Percentiles rank a stretch among this genome's conserved stretches.
Evolutionary conservation across 2,329 filamentous ascomycete genomes (phyloP).

Genomic region (Diplodia scrobiculata): DNA sequence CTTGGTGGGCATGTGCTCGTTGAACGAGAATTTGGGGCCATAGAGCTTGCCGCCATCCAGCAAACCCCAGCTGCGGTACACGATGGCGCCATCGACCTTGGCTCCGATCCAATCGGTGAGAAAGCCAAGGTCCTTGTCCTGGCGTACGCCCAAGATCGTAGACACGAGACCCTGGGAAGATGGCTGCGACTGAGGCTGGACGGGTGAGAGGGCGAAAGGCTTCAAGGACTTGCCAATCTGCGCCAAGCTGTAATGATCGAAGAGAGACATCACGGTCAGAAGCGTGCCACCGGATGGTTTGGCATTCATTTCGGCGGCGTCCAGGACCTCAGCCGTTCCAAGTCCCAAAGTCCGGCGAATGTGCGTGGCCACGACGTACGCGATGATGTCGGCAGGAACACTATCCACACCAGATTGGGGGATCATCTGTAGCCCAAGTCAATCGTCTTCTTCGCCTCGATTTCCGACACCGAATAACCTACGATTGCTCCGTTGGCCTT

Average conservation of each 20-base stretch:
- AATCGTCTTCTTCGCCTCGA: not conserved
- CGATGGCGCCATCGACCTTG: constrained; percentile 58
- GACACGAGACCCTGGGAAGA: constrained; percentile 42
- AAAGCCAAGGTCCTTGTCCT: constrained; percentile 59
- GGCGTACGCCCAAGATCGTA: constrained; percentile 55
- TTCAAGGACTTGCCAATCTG: constrained; percentile 53
- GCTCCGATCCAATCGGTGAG: constrained; percentile 59
- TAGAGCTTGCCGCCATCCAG: constrained; percentile 49
- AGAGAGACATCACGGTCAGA: constrained; percentile 63
- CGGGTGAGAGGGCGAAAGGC: constrained; percentile 56
- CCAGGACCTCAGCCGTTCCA: constrained; percentile 55
- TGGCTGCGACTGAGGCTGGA: constrained; percentile 43
- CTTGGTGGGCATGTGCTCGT: constrained; percentile 58
- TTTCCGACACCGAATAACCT: constrained; percentile 33
- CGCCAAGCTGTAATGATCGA: constrained; percentile 52
- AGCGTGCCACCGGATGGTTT: constrained; percentile 60
- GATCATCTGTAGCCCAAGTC: constrained; percentile 52
- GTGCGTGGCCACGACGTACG: constrained; percentile 56
- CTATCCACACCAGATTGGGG: constrained; percentile 64
- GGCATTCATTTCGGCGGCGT: constrained; percentile 57
- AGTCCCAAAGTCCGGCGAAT: constrained; percentile 56
- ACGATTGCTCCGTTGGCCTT: constrained; percentile 63
- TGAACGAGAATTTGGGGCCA: constrained; percentile 60
- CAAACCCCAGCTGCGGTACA: constrained; percentile 63
- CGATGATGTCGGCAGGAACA: constrained; percentile 61